Conservation (phyloP, 805 yeast species). For the Schwanniomyces pseudopolymorphus region DNA sequence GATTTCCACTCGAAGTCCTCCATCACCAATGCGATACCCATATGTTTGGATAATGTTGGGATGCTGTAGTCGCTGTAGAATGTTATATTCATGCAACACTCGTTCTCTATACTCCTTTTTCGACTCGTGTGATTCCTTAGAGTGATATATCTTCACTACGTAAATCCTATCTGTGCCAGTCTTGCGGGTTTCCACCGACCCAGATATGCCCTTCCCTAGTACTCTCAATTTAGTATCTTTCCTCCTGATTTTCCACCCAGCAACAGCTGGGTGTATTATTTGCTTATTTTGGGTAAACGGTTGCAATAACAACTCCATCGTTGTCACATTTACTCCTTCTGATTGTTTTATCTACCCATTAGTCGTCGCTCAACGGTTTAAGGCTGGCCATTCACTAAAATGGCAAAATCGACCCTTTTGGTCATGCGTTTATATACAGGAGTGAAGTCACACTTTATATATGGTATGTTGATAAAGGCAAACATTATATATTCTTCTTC, state of each 20-base stretch:
- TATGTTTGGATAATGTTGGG: conserved; percentile 33
- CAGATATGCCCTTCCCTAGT: conserved; percentile 16
- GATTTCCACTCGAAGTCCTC: conserved; percentile 22
- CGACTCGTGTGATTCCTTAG: conserved; percentile 39
- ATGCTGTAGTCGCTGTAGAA: conserved; percentile 28
- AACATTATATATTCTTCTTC: not conserved
- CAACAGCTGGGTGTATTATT: not conserved
- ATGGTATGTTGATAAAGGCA: not conserved
- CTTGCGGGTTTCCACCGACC: conserved; percentile 12
- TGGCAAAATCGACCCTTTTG: not conserved
- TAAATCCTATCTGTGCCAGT: conserved; percentile 11
- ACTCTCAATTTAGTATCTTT: not conserved
- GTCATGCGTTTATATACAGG: not conserved
- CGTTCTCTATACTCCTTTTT: conserved; percentile 37
- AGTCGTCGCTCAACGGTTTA: not conserved
- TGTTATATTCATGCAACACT: conserved; percentile 35
- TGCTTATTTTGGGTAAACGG: not conserved
- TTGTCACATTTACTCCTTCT: not conserved
- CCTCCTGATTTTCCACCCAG: not conserved
- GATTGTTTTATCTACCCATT: not conserved
- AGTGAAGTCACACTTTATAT: not conserved
- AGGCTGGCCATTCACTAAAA: not conserved
- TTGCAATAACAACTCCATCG: not conserved
- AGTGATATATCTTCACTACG: conserved; percentile 49
- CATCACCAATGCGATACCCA: conserved; percentile 25